phyloP scores from a whole-genome alignment of 257 asterid genomes.

The Paraleonurus japonicus region DNA sequence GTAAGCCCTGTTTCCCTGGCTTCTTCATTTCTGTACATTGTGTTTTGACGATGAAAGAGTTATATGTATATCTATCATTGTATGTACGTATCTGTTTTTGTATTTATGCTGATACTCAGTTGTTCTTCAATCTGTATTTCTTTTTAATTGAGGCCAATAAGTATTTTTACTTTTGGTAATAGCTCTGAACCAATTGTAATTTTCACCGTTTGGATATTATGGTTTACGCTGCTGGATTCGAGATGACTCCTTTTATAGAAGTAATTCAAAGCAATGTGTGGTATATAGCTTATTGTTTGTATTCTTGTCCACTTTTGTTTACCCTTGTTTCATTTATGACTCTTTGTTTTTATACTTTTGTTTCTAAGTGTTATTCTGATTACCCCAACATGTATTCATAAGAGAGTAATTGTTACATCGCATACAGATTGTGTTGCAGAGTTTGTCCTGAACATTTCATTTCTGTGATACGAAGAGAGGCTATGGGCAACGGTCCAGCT shows the following conservation, averaged over 20 bases:
- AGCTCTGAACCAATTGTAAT: background rate
- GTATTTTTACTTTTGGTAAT: background rate
- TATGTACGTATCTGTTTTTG: background rate
- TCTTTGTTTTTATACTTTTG: background rate
- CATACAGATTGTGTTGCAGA: conserved; percentile 19
- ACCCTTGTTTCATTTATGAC: background rate
- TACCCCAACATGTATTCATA: background rate
- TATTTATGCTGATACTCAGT: background rate
- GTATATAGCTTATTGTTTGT: background rate
- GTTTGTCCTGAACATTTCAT: conserved; percentile 7
- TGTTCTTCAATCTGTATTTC: background rate
- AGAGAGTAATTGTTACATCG: background rate
- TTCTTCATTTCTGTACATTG: background rate
- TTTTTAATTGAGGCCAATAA: conserved; percentile 7
- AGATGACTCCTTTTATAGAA: background rate
- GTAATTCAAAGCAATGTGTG: conserved; percentile 2
- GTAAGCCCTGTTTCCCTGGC: conserved; percentile 22
- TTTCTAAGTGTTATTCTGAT: background rate
- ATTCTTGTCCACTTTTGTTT: background rate
- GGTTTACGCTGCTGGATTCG: background rate
- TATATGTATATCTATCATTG: background rate
- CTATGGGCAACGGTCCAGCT: conserved; percentile 66
- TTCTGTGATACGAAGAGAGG: conserved; percentile 1
- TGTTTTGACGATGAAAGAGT: background rate
- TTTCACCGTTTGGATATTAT: background rate